These are phyloP conservation scores for Seiridium cupressi DNA, from an alignment of 2,329 filamentous ascomycete species.

Conservation along the genomic window DNA sequence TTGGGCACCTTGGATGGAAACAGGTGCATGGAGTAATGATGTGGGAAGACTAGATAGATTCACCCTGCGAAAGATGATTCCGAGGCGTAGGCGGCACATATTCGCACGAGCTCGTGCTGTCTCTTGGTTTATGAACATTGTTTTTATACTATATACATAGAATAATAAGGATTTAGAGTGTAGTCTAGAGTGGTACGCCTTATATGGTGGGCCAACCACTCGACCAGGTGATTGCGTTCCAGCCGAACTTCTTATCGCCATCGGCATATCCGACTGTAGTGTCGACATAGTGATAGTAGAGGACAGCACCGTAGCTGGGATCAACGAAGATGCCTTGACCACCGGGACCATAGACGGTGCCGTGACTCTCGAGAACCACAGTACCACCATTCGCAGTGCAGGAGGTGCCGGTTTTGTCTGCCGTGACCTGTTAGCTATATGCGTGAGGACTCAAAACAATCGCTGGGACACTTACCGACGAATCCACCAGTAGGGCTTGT, in stretches of 20 bases:
- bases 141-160: no score
- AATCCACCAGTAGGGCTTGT: constrained; percentile 50
- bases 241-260: constrained; percentile 47
- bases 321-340: constrained; percentile 60
- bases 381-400: constrained; percentile 59
- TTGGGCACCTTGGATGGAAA: no score
- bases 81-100: no score
- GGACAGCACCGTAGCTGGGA: constrained; percentile 43
- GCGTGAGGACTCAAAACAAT: background rate
- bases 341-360: constrained; percentile 58
- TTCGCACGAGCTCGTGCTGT: no score
- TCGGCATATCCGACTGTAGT: constrained; percentile 31
- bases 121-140: no score
- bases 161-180: no score
- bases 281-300: constrained; percentile 61
- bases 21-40: no score
- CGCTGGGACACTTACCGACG: constrained; percentile 31
- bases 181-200: background rate
- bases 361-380: constrained; percentile 55
- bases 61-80: no score
- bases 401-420: constrained; percentile 44
- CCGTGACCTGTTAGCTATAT: background rate
- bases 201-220: constrained; percentile 45
- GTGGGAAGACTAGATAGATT: no score
- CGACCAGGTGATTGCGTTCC: constrained; percentile 48